phyloP scores from a whole-genome alignment of 2,329 filamentous ascomycete genomes.

The Pseudogymnoascus verrucosus region DNA sequence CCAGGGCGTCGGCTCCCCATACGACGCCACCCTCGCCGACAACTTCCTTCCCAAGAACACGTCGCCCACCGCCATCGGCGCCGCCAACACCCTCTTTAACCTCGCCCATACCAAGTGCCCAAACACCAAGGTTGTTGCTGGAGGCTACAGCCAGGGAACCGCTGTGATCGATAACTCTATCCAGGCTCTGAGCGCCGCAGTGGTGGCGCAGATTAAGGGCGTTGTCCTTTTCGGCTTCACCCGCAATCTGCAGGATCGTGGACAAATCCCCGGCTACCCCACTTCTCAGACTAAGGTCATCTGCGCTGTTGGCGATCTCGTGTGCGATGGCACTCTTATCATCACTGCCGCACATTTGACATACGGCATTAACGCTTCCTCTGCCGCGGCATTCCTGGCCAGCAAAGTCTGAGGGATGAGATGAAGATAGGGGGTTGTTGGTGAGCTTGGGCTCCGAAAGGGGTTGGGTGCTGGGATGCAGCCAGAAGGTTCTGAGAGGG shows the following conservation, averaged over 20 bases:
- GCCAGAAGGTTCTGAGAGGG: neutral
- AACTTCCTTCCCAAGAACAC: constrained; percentile 17
- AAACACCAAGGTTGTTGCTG: constrained; percentile 31
- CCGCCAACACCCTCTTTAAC: constrained; percentile 26
- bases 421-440: neutral
- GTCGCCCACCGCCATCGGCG: constrained; percentile 7
- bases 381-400: constrained; percentile 31
- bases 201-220: constrained; percentile 29
- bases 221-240: constrained; percentile 38
- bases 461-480: neutral
- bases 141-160: constrained; percentile 37
- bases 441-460: neutral
- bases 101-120: constrained; percentile 29
- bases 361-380: constrained; percentile 31
- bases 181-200: constrained; percentile 23
- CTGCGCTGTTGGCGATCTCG: constrained; percentile 42
- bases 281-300: constrained; percentile 32
- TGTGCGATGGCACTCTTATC: constrained; percentile 39
- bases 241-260: constrained; percentile 29
- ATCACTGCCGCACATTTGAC: constrained; percentile 33
- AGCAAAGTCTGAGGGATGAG: neutral
- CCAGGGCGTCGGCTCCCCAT: constrained; percentile 19
- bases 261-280: constrained; percentile 28
- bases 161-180: constrained; percentile 37
- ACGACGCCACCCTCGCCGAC: constrained; percentile 15